Base-by-base conservation (phyloP, 345 rosid species). In the rapeseed (Brassica napus) region DNA sequence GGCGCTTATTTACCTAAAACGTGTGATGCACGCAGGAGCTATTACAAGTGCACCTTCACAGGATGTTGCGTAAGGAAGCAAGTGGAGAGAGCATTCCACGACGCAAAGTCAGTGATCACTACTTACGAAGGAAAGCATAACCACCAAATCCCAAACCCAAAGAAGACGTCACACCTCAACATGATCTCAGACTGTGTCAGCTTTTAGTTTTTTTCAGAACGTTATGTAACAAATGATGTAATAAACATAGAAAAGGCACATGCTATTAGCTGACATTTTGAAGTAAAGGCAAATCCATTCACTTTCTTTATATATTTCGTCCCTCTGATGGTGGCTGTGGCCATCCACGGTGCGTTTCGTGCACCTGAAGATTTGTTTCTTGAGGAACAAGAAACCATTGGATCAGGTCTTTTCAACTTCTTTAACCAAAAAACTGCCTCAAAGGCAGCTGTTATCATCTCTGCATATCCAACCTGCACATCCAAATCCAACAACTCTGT, bases 111-210 rank as follows among this genome's bases (percentile, higher is more conserved):
- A 54, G 98, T 94, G 82, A 91, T 94, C 86, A 94, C 98, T 31
- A 94, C 97, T 77, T 94, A 94, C 7, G 97, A 94, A 54, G 98
- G 97, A n/a, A 94, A 94, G 77, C 98, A 94, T 78, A 89, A 88
- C 85, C 98, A 94, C 77, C 92, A 91, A 42, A 91, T 91, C 60
- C 98, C 97, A 0, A 49, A 93, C 92, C 0, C 89, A 91, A 78
- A 90, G 91, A 49, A 49, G 57, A 49, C 6, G 18, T 49, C 57
- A 49, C 57, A 49, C 18, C 57, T 49, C 57, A 49, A n/a, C 57
- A 5, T 49, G 18, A n/a, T 26, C 30, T 26, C 57, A 49, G 57
- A 49, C 2, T 49, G 7, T 49, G 21, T 71, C 12, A 32, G 65
- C 49, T 35, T 58, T 5, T 30, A 71, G 55, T 12, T 12, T 71